A percentile compares a stretch with the other conserved stretches of the same genome.
Conservation (phyloP, 2,329 filamentous ascomycete species). For the Aspergillus glaucus region DNA sequence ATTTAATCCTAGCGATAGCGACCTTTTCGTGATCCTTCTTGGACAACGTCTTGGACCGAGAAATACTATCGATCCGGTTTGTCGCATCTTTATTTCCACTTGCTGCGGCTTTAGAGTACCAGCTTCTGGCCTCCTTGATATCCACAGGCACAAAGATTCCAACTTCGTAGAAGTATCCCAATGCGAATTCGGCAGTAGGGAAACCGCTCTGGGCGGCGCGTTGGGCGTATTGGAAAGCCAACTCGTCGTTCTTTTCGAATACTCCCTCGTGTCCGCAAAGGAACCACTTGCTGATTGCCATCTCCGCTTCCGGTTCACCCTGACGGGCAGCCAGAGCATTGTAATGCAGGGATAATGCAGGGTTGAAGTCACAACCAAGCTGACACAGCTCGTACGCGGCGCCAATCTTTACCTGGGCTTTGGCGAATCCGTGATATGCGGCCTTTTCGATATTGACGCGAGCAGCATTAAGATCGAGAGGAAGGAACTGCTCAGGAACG, state of each 20-base stretch:
- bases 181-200: constrained; percentile 86
- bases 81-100: constrained; percentile 88
- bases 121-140: constrained; percentile 71
- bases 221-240: constrained; percentile 86
- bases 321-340: constrained; percentile 88
- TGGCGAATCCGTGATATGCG: constrained; percentile 89
- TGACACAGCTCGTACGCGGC: constrained; percentile 92
- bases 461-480: constrained; percentile 65
- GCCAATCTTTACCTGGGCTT: constrained; percentile 95
- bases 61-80: constrained; percentile 74
- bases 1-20: constrained; percentile 81
- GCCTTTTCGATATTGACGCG: constrained; percentile 92
- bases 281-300: constrained; percentile 98
- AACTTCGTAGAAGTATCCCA: constrained; percentile 97
- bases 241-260: constrained; percentile 90
- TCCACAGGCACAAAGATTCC: constrained; percentile 86
- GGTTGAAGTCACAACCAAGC: constrained; percentile 89
- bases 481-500: constrained; percentile 65
- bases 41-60: constrained; percentile 73
- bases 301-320: constrained; percentile 85
- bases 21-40: constrained; percentile 90
- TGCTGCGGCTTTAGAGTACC: constrained; percentile 85
- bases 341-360: constrained; percentile 87
- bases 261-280: constrained; percentile 88
- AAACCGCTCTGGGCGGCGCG: constrained; percentile 76